A percentile compares a stretch with the other conserved stretches of the same genome.
Evolutionary conservation across 768 basidiomycete species (phyloP).

Genomic region (Flagelloscypha sp.): DNA sequence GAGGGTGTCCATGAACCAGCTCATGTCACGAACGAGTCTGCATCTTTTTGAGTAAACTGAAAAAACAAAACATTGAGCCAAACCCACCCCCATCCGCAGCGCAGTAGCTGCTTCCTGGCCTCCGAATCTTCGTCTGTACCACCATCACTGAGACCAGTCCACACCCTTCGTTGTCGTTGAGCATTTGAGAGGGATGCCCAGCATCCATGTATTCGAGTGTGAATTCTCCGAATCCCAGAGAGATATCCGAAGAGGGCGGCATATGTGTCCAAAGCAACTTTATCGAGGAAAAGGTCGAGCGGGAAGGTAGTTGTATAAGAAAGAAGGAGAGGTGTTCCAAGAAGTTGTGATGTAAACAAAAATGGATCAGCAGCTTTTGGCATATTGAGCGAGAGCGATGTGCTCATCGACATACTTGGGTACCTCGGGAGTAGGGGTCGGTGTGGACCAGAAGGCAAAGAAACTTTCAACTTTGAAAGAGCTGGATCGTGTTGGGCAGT

Average conservation of each 20-base stretch:
- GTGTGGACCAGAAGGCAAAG: conserved; percentile 72
- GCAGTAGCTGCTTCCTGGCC: conserved; percentile 52
- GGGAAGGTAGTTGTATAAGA: conserved; percentile 78
- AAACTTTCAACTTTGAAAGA: conserved; percentile 64
- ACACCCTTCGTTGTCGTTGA: conserved; percentile 74
- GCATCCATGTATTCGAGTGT: conserved; percentile 68
- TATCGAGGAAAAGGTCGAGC: conserved; percentile 79
- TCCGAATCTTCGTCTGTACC: conserved; percentile 68
- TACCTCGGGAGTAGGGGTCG: conserved; percentile 75
- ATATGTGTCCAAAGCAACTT: conserved; percentile 67
- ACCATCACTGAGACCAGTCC: conserved; percentile 84
- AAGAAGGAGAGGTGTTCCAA: conserved; percentile 70
- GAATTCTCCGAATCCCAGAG: conserved; percentile 76
- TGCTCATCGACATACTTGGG: too few species aligned
- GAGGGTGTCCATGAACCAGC: conserved; percentile 83
- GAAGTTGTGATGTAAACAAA: conserved; percentile 63
- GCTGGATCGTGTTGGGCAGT: conserved; percentile 81
- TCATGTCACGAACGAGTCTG: conserved; percentile 78
- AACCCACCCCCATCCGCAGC: conserved; percentile 90
- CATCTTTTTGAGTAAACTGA: too few species aligned
- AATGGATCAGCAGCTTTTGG: conserved; percentile 28
- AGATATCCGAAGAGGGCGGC: conserved; percentile 75
- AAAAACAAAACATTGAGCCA: too few species aligned
- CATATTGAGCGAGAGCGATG: conserved; percentile 52
- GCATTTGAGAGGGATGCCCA: conserved; percentile 84